A percentile compares a stretch with the other conserved stretches of the same genome.
phyloP scores from a whole-genome alignment of 2,329 filamentous ascomycete genomes.

The Mariannaea sp. region DNA sequence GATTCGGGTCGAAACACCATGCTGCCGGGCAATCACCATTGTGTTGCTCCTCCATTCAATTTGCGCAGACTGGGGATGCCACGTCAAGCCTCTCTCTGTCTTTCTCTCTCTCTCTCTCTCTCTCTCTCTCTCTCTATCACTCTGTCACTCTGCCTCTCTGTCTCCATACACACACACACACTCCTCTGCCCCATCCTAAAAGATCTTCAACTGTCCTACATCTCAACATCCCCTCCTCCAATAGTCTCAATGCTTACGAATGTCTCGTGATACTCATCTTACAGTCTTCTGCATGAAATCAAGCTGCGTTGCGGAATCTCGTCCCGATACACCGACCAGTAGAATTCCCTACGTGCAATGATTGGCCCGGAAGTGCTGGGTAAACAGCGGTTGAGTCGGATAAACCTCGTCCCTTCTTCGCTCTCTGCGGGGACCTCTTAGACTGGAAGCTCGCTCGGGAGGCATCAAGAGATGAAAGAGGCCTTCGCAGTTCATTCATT shows the following conservation, averaged over 20 bases:
- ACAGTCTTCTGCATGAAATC: neutral
- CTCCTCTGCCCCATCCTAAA: too few relatives aligned
- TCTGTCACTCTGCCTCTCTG: too few relatives aligned
- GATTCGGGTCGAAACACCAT: too few relatives aligned
- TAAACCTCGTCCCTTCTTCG: constrained; percentile 10
- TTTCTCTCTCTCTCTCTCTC: too few relatives aligned
- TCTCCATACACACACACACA: too few relatives aligned
- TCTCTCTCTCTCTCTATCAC: too few relatives aligned
- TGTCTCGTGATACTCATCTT: neutral
- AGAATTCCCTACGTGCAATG: neutral
- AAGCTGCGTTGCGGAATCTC: constrained; percentile 2
- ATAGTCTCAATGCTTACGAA: neutral
- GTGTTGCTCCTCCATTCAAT: too few relatives aligned
- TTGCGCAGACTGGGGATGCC: too few relatives aligned
- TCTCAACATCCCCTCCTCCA: neutral
- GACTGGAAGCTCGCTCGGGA: too few relatives aligned
- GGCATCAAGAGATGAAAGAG: constrained; percentile 3
- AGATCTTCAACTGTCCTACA: too few relatives aligned
- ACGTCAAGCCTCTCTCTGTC: too few relatives aligned
- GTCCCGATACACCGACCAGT: constrained; percentile 11
- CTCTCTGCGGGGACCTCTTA: neutral
- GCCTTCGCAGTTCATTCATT: constrained; percentile 1
- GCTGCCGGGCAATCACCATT: too few relatives aligned
- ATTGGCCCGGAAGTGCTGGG: constrained; percentile 7
- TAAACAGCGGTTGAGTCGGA: constrained; percentile 11